Conservation (phyloP, 306 rosid genomes). For the Benincasa hispida region DNA sequence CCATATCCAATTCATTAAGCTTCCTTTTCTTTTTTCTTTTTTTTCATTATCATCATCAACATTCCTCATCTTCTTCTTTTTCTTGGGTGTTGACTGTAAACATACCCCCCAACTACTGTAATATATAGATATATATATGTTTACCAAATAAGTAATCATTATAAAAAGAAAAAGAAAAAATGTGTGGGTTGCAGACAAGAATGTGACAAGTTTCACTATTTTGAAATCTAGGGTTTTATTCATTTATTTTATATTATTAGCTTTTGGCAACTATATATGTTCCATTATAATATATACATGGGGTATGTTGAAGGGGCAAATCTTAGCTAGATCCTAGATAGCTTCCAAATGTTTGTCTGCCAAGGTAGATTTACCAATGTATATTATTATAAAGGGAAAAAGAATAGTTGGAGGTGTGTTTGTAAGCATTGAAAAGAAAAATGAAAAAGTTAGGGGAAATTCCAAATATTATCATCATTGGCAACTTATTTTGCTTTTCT, state of each 20-base stretch:
- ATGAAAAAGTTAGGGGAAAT: not conserved
- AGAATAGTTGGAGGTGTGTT: not conserved
- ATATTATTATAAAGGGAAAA: not conserved
- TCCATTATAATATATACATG: not conserved
- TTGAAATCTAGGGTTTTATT: not conserved
- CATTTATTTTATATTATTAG: not conserved
- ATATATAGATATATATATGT: not conserved
- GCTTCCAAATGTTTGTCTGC: not conserved
- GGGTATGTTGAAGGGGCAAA: not conserved
- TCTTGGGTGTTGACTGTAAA: not conserved
- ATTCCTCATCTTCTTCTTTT: no score
- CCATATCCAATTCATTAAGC: not conserved
- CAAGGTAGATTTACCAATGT: not conserved
- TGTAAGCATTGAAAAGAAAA: not conserved
- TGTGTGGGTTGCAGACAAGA: not conserved
- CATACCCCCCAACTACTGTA: not conserved
- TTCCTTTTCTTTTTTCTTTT: no score
- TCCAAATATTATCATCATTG: not conserved
- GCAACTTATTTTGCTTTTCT: not conserved
- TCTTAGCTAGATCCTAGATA: not conserved
- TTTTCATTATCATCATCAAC: not conserved
- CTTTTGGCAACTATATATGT: not conserved
- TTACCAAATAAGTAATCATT: not conserved
- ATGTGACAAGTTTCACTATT: not conserved
- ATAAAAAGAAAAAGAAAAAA: not conserved